A percentile compares a stretch with the other conserved stretches of the same genome.
These are phyloP conservation scores for Cytospora mali DNA, from an alignment of 2,329 filamentous ascomycete species.

Conservation along the genomic window DNA sequence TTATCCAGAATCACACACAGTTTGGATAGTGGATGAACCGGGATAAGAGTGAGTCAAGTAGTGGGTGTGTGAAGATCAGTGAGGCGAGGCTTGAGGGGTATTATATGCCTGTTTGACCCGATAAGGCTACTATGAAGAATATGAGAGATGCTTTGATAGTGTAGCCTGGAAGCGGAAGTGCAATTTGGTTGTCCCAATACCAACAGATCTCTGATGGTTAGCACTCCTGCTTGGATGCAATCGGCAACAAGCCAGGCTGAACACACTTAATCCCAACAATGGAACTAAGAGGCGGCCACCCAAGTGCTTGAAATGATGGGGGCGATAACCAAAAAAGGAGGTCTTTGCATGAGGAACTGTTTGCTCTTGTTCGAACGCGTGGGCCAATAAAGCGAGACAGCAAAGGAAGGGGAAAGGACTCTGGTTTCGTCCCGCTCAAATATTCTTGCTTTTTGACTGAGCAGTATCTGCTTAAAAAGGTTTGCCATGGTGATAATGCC, in stretches of 20 bases:
- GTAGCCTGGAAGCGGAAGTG: slow-evolving; percentile 13
- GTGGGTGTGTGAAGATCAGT: slow-evolving; percentile 43
- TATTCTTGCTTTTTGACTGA: slow-evolving; percentile 31
- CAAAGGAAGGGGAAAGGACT: slow-evolving; percentile 21
- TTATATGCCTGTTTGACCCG: slow-evolving; percentile 42
- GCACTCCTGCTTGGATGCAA: slow-evolving; percentile 9
- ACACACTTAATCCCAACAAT: slow-evolving; percentile 23
- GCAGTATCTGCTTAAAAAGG: slow-evolving; percentile 15
- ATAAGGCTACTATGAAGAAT: slow-evolving; percentile 12
- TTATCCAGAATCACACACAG: slow-evolving; percentile 32
- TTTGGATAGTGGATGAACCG: slow-evolving; percentile 32
- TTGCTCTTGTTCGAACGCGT: slow-evolving; percentile 29
- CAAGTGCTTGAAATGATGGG: slow-evolving; percentile 16
- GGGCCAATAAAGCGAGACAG: slow-evolving; percentile 29
- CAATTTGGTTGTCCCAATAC: slow-evolving; percentile 10
- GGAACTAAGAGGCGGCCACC: slow-evolving; percentile 16
- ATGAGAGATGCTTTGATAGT: slow-evolving; percentile 21
- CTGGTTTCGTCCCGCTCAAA: slow-evolving; percentile 11
- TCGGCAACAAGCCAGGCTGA: slow-evolving; percentile 20
- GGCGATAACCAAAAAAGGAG: slow-evolving; percentile 22
- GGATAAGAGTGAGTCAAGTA: slow-evolving; percentile 44
- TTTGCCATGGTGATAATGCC: slow-evolving; percentile 12
- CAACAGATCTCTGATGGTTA: slow-evolving; percentile 6
- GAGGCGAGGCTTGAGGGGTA: slow-evolving; percentile 41
- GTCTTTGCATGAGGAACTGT: slow-evolving; percentile 25